Evolutionary conservation across 306 rosid genomes (phyloP).

Genomic region (Inga leiocalycina): DNA sequence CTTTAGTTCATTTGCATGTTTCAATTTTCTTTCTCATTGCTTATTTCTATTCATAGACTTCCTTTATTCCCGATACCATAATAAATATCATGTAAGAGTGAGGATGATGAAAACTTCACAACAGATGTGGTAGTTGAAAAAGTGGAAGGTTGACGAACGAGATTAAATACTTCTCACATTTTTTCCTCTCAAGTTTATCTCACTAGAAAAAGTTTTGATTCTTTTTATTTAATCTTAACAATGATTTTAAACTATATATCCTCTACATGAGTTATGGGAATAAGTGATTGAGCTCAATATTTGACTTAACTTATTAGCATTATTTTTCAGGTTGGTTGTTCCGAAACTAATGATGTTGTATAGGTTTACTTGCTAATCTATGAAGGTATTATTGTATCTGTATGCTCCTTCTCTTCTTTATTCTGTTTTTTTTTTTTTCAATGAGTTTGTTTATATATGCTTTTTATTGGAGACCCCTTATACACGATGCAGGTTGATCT

Average conservation of each 20-base stretch:
- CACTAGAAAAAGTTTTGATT: too few species aligned
- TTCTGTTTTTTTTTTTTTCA: not conserved
- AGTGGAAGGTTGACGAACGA: too few species aligned
- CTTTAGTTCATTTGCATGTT: too few species aligned
- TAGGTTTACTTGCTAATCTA: slow-evolving; percentile 82
- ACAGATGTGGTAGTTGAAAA: too few species aligned
- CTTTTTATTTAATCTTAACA: too few species aligned
- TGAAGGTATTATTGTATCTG: slow-evolving; percentile 94
- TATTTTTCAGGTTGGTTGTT: slow-evolving; percentile 66
- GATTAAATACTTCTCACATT: too few species aligned
- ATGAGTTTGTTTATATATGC: not conserved
- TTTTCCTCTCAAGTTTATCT: too few species aligned
- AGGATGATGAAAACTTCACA: too few species aligned
- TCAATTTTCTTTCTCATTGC: too few species aligned
- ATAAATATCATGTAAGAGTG: too few species aligned
- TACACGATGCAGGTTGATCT: slow-evolving; percentile 64
- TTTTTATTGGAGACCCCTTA: slow-evolving; percentile 24
- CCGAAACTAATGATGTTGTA: slow-evolving; percentile 62
- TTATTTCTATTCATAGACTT: too few species aligned
- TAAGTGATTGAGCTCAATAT: not conserved
- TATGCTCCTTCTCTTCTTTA: slow-evolving; percentile 34
- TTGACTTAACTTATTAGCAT: slow-evolving; percentile 19
- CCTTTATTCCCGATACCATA: too few species aligned
- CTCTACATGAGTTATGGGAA: slow-evolving; percentile 9
- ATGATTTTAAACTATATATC: not conserved